Evolutionary conservation across 352 stramenopile species (phyloP).

Genomic region (Phytophthora citricola): DNA sequence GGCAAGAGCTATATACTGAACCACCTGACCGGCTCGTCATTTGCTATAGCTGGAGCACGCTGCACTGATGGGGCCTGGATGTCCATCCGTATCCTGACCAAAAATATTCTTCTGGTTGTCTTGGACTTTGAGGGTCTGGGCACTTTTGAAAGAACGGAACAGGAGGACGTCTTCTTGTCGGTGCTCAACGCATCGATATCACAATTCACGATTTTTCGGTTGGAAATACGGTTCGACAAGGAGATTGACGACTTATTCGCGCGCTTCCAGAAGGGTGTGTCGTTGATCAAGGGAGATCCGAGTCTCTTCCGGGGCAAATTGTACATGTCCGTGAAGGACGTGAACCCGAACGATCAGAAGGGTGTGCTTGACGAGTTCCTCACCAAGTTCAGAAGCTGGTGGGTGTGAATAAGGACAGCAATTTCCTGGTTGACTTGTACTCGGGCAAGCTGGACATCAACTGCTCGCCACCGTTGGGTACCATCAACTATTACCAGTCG

Average conservation of each 20-base stretch:
- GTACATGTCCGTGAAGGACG: slow-evolving; percentile 81
- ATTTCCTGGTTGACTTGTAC: slow-evolving; percentile 76
- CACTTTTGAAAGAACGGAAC: slow-evolving; percentile 74
- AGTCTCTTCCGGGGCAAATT: slow-evolving; percentile 69
- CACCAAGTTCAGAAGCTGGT: slow-evolving; percentile 62
- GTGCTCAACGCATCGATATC: slow-evolving; percentile 75
- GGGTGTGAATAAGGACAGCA: slow-evolving; percentile 56
- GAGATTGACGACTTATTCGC: slow-evolving; percentile 72
- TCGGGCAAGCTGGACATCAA: slow-evolving; percentile 67
- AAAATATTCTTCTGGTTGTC: slow-evolving; percentile 60
- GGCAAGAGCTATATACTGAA: slow-evolving; percentile 87
- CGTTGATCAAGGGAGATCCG: slow-evolving; percentile 67
- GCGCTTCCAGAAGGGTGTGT: slow-evolving; percentile 70
- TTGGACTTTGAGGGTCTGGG: slow-evolving; percentile 83
- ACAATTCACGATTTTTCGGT: slow-evolving; percentile 79
- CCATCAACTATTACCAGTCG: slow-evolving; percentile 60
- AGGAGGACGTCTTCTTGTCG: slow-evolving; percentile 81
- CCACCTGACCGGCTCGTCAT: slow-evolving; percentile 75
- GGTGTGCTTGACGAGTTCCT: slow-evolving; percentile 64
- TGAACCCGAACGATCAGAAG: slow-evolving; percentile 73
- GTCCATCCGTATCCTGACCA: slow-evolving; percentile 39
- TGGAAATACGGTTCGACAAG: slow-evolving; percentile 83
- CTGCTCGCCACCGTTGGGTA: slow-evolving; percentile 79
- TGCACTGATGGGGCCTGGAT: slow-evolving; percentile 58
- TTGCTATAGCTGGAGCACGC: slow-evolving; percentile 59